phyloP scores from a whole-genome alignment of 2,329 filamentous ascomycete species.

The Colletotrichum orchidophilum region DNA sequence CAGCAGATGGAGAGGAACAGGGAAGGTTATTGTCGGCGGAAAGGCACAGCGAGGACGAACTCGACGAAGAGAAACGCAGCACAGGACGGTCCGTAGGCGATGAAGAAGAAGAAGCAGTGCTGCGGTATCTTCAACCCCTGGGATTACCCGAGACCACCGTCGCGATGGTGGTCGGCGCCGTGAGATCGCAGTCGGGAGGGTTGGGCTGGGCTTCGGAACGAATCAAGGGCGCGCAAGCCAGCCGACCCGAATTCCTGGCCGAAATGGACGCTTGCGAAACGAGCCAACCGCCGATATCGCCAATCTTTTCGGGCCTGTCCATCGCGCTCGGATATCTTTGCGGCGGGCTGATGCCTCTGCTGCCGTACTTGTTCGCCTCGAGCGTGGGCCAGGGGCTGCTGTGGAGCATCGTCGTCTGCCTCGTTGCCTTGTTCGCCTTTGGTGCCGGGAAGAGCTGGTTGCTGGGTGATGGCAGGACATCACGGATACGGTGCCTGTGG shows the following conservation, averaged over 20 bases:
- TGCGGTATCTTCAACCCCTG: slow-evolving; percentile 46
- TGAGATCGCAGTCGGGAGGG: slow-evolving; percentile 42
- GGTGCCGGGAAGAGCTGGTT: slow-evolving; percentile 64
- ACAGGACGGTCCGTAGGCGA: slow-evolving; percentile 8
- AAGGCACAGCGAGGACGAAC: slow-evolving; percentile 4
- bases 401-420: slow-evolving; percentile 64
- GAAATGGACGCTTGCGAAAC: neutral
- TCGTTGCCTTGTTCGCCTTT: slow-evolving; percentile 63
- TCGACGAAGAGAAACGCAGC: neutral
- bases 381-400: slow-evolving; percentile 54
- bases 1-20: slow-evolving; percentile 33
- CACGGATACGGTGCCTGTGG: slow-evolving; percentile 20
- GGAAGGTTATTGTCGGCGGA: slow-evolving; percentile 39
- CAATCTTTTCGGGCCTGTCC: slow-evolving; percentile 63
- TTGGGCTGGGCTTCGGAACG: neutral
- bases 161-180: slow-evolving; percentile 37
- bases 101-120: slow-evolving; percentile 36
- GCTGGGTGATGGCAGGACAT: slow-evolving; percentile 35
- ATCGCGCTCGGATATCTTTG: slow-evolving; percentile 70
- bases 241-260: neutral
- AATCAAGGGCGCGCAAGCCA: neutral
- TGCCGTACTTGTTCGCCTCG: slow-evolving; percentile 64
- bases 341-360: slow-evolving; percentile 68
- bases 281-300: slow-evolving; percentile 29
- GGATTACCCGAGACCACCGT: slow-evolving; percentile 38